Percentiles rank a stretch among this genome's conserved stretches.
These are phyloP conservation scores for Yarrowia sp. DNA, from an alignment of 805 yeast species.

Conservation along the genomic window DNA sequence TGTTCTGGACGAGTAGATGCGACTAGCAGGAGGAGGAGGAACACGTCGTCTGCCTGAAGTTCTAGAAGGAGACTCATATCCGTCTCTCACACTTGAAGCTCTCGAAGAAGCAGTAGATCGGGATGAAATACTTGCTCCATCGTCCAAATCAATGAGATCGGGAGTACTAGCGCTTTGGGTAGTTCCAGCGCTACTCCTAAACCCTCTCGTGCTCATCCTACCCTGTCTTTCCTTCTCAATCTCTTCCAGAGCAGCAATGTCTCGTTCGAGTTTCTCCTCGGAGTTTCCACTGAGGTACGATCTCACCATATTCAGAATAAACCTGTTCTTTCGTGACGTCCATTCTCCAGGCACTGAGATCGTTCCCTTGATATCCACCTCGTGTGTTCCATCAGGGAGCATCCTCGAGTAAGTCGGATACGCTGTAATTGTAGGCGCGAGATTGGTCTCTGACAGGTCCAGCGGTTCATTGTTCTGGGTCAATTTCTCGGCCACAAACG, in stretches of 20 bases:
- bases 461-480: conserved; percentile 48
- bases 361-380: conserved; percentile 75
- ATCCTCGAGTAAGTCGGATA: conserved; percentile 63
- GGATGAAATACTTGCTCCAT: background rate
- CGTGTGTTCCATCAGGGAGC: conserved; percentile 51
- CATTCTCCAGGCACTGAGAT: conserved; percentile 67
- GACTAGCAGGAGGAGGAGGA: conserved; percentile 10
- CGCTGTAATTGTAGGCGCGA: conserved; percentile 24
- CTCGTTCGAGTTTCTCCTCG: conserved; percentile 15
- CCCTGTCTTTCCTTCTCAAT: conserved; percentile 7
- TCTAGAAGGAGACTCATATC: background rate
- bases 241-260: conserved; percentile 20
- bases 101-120: background rate
- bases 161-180: background rate
- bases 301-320: conserved; percentile 71
- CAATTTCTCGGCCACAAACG: conserved; percentile 61
- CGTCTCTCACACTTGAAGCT: background rate
- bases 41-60: background rate
- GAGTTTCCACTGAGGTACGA: conserved; percentile 50
- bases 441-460: conserved; percentile 17
- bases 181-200: background rate
- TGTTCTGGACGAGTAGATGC: conserved; percentile 1
- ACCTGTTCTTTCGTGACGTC: conserved; percentile 70
- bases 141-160: conserved; percentile 20
- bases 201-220: conserved; percentile 1